A percentile compares a stretch with the other conserved stretches of the same genome.
phyloP scores from a whole-genome alignment of 495 filamentous ascomycete species.

The Polyplosphaeria fusca region DNA sequence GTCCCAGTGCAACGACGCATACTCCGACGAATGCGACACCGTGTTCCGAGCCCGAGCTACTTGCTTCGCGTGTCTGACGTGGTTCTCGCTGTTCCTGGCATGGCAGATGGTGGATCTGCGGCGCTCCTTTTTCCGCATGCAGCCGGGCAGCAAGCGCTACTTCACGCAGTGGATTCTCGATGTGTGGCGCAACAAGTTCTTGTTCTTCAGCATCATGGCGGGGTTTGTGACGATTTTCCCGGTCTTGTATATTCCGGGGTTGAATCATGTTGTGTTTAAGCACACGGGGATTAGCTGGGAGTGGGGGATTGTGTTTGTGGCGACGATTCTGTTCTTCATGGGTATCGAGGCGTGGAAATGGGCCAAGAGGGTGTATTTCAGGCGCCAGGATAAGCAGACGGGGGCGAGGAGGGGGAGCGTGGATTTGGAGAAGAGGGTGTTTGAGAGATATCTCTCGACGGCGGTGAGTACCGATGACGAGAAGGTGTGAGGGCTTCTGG shows the following conservation, averaged over 20 bases:
- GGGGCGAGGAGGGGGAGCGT: conserved; percentile 4
- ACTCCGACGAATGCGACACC: conserved; percentile 52
- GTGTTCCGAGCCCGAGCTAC: conserved; percentile 77
- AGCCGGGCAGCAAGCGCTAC: conserved; percentile 51
- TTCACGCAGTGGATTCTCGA: conserved; percentile 52
- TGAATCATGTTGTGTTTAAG: conserved; percentile 71
- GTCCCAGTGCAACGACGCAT: conserved; percentile 60
- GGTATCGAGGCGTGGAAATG: conserved; percentile 69
- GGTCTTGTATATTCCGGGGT: conserved; percentile 66
- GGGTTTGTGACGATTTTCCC: conserved; percentile 68
- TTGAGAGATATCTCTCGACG: conserved; percentile 28
- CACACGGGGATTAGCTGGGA: conserved; percentile 72
- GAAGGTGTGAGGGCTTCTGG: no score
- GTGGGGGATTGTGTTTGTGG: conserved; percentile 62
- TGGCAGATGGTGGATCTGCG: conserved; percentile 45
- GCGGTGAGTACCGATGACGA: conserved; percentile 23
- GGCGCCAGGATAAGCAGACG: conserved; percentile 20
- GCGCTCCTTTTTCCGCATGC: conserved; percentile 49
- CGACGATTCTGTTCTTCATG: conserved; percentile 55
- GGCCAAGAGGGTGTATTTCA: conserved; percentile 50
- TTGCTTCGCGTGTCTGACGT: conserved; percentile 72
- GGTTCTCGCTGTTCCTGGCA: conserved; percentile 63
- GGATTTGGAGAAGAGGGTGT: conserved; percentile 33
- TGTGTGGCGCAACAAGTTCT: conserved; percentile 66
- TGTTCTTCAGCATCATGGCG: conserved; percentile 69